Base-by-base conservation (phyloP, 2,329 filamentous ascomycete species). In the Plectosphaerella cucumerina region DNA sequence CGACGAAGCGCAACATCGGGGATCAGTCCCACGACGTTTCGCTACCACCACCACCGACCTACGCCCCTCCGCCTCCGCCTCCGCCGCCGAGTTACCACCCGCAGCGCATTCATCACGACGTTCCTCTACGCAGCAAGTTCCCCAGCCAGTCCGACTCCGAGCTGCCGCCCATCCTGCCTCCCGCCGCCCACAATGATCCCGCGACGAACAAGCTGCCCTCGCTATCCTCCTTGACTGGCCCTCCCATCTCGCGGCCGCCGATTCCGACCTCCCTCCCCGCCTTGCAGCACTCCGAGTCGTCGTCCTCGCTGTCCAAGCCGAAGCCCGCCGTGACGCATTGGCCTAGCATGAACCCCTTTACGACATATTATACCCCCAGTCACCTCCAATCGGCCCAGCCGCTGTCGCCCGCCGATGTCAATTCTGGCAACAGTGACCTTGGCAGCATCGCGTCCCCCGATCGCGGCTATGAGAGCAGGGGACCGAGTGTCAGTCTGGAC, bases 401-500 rank as follows among this genome's bases (percentile, higher is more conserved):
- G 18, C 73, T 75, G 26, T 73, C 77, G 5, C 66, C 70, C 54
- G 77, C 77, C 73, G 77, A 81, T 45, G 55, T 74, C 39, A 78
- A 81, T 50, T 59, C 65, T 15, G 71, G 70, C 53, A 68, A 68
- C 49, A 53, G 60, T 20, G 15, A 5, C 6, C 6, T n/a, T n/a
- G 55, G 63, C 35, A 74, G 70, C 57, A 65, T 70, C 31, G 65
- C 71, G 8, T 78, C 77, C 4, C 73, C 78, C 12, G 75, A 77
- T 48, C 65, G 65, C n/a, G n/a, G 23, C 10, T 66, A 71, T 14
- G 73, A 74, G 55, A 71, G 69, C 4, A 67, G 76, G 46, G 68
- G 75, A 5, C 70, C 70, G 50, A 82, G 76, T 53, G 76, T 84
- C 45, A 82, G 72, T 53, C 65, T 87, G 23, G 84, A 87, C 59